Evolutionary conservation across 2,329 filamentous ascomycete species (phyloP), one percentile per base, ranked within the genome.

Genomic region (Alternaria triticimaculans): DNA sequence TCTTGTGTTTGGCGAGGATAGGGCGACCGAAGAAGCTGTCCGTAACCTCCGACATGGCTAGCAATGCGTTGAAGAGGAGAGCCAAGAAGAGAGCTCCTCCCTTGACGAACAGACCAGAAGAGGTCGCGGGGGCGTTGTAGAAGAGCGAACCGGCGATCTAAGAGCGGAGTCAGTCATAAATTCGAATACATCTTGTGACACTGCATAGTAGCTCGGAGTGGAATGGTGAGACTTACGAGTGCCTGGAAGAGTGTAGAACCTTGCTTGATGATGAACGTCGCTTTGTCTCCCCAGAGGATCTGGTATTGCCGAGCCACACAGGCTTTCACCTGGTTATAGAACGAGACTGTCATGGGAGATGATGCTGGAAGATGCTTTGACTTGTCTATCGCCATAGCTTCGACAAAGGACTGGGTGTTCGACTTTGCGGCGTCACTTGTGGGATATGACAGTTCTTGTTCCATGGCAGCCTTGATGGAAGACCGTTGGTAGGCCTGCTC

Each of bases 1-100:
- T 88, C 59, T 86, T 82, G 70, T 97, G 94, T 76, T 97, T 97
- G 72, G 96, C 93, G 58, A 97, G 91, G 71, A 97, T 96, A 1
- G 92, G 91, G 25, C 89, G 84, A 18, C 88, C 88, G 12, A 78
- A 82, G 69, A 89, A 91, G 0, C 87, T 68, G 26, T 76, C 75
- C 0, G 70, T 89, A 2, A 92, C 89, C 75, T 92, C 90, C 2
- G 88, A 85, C 83, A 92, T 87, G 21, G 88, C 84, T 2, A 91
- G 73, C 8, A 92, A 78, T 60, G 85, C 82, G 72, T 90, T 89
- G 76, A 86, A 89, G 0, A 92, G 80, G 0, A 91, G 80, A 1
- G 89, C 63, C 55, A 91, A 86, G 82, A 92, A 92, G 5, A 90
- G 79, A 0, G 88, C 85, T 56, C 89, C 90, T 0, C 85, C 84